Conservation (phyloP, 2,329 filamentous ascomycete species). For the Aspergillus caelatus region DNA sequence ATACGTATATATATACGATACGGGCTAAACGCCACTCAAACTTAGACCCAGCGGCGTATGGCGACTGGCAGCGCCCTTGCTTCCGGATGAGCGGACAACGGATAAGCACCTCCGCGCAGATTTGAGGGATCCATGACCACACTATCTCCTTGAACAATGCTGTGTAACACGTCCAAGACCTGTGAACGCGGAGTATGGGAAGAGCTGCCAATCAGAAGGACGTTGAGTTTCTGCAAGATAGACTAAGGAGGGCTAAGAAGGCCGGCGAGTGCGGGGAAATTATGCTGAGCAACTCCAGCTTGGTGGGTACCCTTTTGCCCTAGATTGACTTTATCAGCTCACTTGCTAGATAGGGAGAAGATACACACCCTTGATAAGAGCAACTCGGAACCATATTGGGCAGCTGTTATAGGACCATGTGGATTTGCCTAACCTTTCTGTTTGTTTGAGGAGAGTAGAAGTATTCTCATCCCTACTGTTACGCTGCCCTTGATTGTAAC, state of each 20-base stretch:
- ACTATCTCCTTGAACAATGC: neutral
- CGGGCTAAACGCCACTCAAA: neutral
- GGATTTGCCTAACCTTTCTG: neutral
- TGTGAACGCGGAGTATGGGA: neutral
- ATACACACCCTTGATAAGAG: neutral
- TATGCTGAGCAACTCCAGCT: neutral
- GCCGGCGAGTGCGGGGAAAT: neutral
- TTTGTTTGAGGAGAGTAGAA: neutral
- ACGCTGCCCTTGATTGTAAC: neutral
- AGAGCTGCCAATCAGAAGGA: neutral
- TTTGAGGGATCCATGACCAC: neutral
- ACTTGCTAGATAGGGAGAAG: neutral
- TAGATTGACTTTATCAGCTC: neutral
- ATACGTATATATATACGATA: neutral
- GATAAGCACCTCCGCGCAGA: neutral
- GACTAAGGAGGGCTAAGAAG: neutral
- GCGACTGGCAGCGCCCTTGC: neutral
- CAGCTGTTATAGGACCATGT: neutral
- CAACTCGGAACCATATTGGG: neutral
- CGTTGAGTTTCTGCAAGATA: neutral
- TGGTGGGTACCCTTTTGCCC: neutral
- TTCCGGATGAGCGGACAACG: neutral
- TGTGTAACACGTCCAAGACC: neutral
- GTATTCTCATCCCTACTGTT: neutral
- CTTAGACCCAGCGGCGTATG: neutral